A percentile compares a stretch with the other conserved stretches of the same genome.
phyloP scores from a whole-genome alignment of 768 basidiomycete genomes.

The Phanerodontia chrysosporium region DNA sequence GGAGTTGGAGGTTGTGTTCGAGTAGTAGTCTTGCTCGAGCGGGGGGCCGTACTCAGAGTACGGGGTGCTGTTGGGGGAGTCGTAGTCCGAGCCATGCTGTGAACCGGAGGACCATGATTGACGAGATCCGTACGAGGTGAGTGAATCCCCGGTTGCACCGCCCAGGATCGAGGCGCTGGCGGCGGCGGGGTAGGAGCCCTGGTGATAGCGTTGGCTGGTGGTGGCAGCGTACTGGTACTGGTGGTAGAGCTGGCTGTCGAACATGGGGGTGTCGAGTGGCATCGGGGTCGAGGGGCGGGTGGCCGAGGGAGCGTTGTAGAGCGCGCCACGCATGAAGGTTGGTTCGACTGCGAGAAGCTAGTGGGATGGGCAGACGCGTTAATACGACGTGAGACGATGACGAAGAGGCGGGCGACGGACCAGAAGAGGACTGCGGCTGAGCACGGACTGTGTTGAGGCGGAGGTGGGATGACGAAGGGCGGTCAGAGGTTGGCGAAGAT shows the following conservation, averaged over 20 bases:
- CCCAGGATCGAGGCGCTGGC: slow-evolving; percentile 2
- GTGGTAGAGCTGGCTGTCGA: slow-evolving; percentile 9
- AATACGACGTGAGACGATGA: background rate
- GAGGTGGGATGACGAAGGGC: slow-evolving; percentile 9
- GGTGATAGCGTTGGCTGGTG: slow-evolving; percentile 6
- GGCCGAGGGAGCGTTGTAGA: background rate
- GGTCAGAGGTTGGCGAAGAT: slow-evolving; percentile 17
- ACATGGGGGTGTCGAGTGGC: slow-evolving; percentile 5
- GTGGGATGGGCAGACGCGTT: background rate
- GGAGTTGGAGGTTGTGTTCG: slow-evolving; percentile 10
- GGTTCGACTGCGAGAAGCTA: background rate
- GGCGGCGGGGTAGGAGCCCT: slow-evolving; percentile 2
- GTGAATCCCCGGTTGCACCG: slow-evolving; percentile 10
- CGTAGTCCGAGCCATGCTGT: slow-evolving; percentile 18
- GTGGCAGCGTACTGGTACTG: background rate
- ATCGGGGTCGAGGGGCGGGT: slow-evolving; percentile 4
- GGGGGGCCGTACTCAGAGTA: slow-evolving; percentile 20
- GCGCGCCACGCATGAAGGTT: background rate
- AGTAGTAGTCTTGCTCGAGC: slow-evolving; percentile 16
- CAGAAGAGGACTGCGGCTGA: slow-evolving; percentile 6
- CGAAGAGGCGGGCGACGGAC: background rate
- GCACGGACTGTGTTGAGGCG: background rate
- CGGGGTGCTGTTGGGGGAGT: slow-evolving; percentile 16
- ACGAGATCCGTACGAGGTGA: slow-evolving; percentile 14
- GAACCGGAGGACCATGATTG: slow-evolving; percentile 21